Evolutionary conservation across 2,329 filamentous ascomycete species (phyloP).

Genomic region (Aaosphaeria arxii): DNA sequence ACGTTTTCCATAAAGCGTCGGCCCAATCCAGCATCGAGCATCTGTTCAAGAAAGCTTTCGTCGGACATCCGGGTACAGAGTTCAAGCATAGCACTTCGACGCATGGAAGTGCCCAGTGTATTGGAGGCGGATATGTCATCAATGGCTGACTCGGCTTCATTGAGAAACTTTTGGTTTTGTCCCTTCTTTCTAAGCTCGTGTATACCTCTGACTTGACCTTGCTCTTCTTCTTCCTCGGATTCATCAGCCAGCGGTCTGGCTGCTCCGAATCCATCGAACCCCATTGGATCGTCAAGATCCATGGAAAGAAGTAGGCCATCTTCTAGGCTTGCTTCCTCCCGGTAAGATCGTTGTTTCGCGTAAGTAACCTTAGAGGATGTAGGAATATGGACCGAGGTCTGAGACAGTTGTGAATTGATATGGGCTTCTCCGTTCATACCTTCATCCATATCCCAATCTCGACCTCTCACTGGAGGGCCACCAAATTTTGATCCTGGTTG

Average conservation of each 20-base stretch:
- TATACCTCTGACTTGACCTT: constrained; percentile 52
- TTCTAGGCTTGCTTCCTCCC: constrained; percentile 51
- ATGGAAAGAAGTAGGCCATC: constrained; percentile 35
- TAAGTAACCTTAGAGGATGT: constrained; percentile 51
- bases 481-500: too few species aligned
- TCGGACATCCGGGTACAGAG: constrained; percentile 54
- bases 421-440: neutral
- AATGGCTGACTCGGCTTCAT: constrained; percentile 55
- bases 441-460: too few species aligned
- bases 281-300: constrained; percentile 20
- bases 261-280: constrained; percentile 14
- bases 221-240: constrained; percentile 41
- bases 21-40: constrained; percentile 72
- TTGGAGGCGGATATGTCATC: constrained; percentile 55
- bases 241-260: constrained; percentile 13
- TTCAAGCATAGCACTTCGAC: constrained; percentile 54
- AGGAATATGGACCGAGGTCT: neutral
- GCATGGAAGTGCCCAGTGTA: constrained; percentile 42
- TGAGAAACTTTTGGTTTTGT: constrained; percentile 54
- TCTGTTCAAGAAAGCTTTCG: constrained; percentile 64
- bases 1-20: constrained; percentile 64
- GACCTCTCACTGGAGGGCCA: too few species aligned
- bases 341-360: constrained; percentile 56
- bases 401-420: neutral
- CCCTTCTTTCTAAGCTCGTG: constrained; percentile 61